phyloP scores from a whole-genome alignment of 2,329 filamentous ascomycete species.

The Colletotrichum eremochloae region DNA sequence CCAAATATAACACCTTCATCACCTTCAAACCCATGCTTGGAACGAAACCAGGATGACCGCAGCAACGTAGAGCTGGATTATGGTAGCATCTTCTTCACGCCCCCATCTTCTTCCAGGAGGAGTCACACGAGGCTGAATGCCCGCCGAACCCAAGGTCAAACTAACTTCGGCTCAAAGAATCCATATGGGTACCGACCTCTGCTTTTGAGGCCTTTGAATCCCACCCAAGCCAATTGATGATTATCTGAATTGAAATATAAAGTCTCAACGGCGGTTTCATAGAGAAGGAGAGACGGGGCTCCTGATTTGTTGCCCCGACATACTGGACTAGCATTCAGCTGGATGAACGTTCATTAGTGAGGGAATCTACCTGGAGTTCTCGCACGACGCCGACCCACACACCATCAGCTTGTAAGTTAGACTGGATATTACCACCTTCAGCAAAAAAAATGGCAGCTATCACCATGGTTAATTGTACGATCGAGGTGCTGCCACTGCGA shows the following conservation, averaged over 20 bases:
- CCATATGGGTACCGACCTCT: not conserved
- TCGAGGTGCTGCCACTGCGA: not conserved
- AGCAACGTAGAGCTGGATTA: not conserved
- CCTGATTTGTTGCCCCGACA: not conserved
- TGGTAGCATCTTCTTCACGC: not conserved
- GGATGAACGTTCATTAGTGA: not conserved
- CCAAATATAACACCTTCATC: not conserved
- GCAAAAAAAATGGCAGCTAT: not conserved
- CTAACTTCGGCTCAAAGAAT: not conserved
- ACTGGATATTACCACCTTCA: not conserved
- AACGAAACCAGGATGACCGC: not conserved
- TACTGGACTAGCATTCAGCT: not conserved
- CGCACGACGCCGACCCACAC: not conserved
- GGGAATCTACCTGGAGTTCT: too few species aligned
- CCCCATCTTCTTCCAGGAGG: not conserved
- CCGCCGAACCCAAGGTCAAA: not conserved
- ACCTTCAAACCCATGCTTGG: too few species aligned
- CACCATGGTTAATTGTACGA: not conserved
- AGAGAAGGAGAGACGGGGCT: not conserved
- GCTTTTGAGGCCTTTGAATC: not conserved
- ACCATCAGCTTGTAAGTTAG: not conserved
- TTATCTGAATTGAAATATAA: not conserved
- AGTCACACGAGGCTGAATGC: not conserved
- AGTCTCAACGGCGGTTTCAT: not conserved
- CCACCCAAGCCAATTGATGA: not conserved